Base-by-base conservation (phyloP, 768 basidiomycete genomes). In the Amanita pallidorosea region DNA sequence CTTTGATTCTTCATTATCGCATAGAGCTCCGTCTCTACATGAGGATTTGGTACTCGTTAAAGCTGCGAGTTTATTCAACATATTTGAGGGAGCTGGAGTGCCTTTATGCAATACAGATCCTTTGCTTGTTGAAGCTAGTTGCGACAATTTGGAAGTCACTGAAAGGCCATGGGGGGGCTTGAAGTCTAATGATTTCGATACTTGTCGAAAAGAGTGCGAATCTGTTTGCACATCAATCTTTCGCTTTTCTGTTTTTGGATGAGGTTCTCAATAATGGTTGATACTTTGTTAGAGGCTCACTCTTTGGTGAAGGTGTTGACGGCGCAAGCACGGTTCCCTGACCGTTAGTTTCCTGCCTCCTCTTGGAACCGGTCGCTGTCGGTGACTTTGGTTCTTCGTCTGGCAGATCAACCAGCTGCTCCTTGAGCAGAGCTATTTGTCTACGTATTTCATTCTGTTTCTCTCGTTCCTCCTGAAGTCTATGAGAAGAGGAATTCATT, bases 261-360 rank as follows among this genome's bases (percentile, higher is more conserved):
- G 43, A 25, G 3, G 7, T n/a, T 25, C 17, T 17, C 17, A 12
- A 18, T 8, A 20, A 43, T 31, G n/a, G 13, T 5, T n/a, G 7
- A 18, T 11, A 20, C 3, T 36, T 36, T 8, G 15, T 35, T 12
- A 20, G 18, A 41, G 33, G 9, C 50, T 44, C 15, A 51, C 50
- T 51, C 42, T 51, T 84, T 4, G 81, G 82, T 33, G 86, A 85
- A 7, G 86, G 86, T 0, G 80, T 83, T 0, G 74, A 63, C 5
- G 80, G 81, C 1, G 70, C 80, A 25, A 79, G 60, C 12, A 76
- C 58, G 2, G 65, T 61, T 3, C 2, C 42, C 15, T n/a, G 20
- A 22, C 34, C 15, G 3, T 22, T 27, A 25, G 15, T 18, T 15
- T 27, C 29, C 3, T 34, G 27, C 20, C 27, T 46, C 45, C 52